Base-by-base conservation (phyloP, 306 rosid genomes). In the Pachyrhizus erosus region DNA sequence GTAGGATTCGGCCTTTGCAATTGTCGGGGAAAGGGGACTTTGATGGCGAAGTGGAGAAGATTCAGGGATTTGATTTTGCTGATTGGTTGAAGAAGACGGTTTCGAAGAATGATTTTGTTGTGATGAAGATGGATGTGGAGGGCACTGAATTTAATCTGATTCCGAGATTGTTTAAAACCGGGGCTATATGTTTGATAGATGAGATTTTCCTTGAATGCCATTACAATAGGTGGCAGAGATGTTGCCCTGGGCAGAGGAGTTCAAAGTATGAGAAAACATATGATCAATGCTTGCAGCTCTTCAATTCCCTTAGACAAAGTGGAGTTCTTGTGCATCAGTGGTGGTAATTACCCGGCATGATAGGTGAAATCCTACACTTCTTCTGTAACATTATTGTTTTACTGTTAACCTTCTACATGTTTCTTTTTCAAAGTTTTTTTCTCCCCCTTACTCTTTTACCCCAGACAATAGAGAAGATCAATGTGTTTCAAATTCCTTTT, bases 111-210 rank as follows among this genome's bases (percentile, higher is more conserved):
- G 99, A 96, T 84, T 96, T 89, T 79, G 98, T 93, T 82, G 99
- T 96, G 92, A 89, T 96, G 97, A 96, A 96, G 83, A 93, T 96
- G 99, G 99, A 96, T 80, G 98, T 96, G 62, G 99, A 96, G 83
- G 98, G 99, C 80, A 92, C 99, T 0, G 99, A 93, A 42, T 93
- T 96, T 11, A 96, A 96, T 80, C 84, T 96, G 84, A 93, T 93
- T 72, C 98, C 99, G 0, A 90, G 91, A 67, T 81, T 96, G 86
- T 84, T 91, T 27, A 91, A 96, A 80, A 91, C 98, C 0, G 99
- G 99, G 48, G 98, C 99, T 1, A 93, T 96, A 7, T 96, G 98
- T 82, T 81, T 93, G 93, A 83, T 96, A 5, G 99, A 96, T 9
- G 99, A 96, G 92, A 75, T 96, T 67, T 93, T 96, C 80, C 98